A percentile compares a stretch with the other conserved stretches of the same genome.
Conservation (phyloP, 345 rosid species). For the Heritiera fomes region DNA sequence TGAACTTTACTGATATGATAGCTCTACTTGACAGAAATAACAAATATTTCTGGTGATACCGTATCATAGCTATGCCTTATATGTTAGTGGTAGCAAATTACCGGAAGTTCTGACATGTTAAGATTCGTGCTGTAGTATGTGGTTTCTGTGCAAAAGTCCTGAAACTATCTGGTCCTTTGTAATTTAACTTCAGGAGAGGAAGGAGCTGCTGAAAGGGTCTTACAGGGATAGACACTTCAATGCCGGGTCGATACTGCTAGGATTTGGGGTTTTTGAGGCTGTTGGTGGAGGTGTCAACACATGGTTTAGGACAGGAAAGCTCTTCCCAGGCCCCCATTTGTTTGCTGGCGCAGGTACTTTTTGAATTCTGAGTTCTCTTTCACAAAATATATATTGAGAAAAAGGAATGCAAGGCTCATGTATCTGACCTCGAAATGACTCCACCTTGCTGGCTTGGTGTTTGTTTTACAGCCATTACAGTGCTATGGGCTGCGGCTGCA, state of each 20-base stretch:
- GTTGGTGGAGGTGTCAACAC: constrained; percentile 81
- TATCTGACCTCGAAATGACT: constrained; percentile 1
- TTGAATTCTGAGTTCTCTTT: neutral
- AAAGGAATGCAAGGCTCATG: neutral
- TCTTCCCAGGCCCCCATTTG: constrained; percentile 97
- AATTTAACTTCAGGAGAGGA: constrained; percentile 53
- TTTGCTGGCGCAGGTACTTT: constrained; percentile 78
- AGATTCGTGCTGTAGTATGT: neutral
- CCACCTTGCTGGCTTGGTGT: constrained; percentile 19
- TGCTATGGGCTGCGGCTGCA: constrained; percentile 81
- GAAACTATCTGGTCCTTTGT: neutral
- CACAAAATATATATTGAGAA: neutral
- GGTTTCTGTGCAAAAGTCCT: neutral
- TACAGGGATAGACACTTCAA: constrained; percentile 79
- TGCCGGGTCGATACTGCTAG: constrained; percentile 80
- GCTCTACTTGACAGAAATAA: neutral
- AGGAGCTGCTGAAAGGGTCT: constrained; percentile 64
- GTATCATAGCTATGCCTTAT: neutral
- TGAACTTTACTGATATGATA: neutral
- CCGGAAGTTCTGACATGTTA: neutral
- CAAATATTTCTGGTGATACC: neutral
- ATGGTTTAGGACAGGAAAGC: constrained; percentile 80
- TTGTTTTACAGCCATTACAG: constrained; percentile 58
- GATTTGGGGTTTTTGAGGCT: constrained; percentile 82
- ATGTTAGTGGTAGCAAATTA: neutral